Evolutionary conservation across 2,329 filamentous ascomycete genomes (phyloP).

Genomic region (Sporothrix sp.): DNA sequence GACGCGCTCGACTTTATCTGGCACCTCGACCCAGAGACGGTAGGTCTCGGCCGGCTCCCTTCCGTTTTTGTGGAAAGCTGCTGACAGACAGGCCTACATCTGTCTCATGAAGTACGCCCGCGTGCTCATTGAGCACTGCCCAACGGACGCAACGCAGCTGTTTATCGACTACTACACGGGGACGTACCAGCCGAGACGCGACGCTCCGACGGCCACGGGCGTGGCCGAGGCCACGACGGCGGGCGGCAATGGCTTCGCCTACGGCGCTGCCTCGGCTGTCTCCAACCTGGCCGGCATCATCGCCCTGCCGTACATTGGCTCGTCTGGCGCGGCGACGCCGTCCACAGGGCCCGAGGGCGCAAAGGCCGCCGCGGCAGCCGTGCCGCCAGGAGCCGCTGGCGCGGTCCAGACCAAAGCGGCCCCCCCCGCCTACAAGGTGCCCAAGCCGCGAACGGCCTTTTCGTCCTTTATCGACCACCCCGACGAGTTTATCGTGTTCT

Average conservation of each 20-base stretch:
- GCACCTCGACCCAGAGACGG: conserved; percentile 67
- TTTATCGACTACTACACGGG: conserved; percentile 96
- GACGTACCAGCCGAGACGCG: conserved; percentile 63
- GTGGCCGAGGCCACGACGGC: conserved; percentile 30
- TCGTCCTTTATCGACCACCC: conserved; percentile 94
- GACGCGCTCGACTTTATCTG: conserved; percentile 90
- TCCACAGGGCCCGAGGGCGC: neutral
- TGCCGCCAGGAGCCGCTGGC: neutral
- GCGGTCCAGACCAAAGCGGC: conserved; percentile 25
- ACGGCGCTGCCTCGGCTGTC: conserved; percentile 62
- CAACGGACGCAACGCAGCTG: conserved; percentile 69
- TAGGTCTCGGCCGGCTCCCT: conserved; percentile 36
- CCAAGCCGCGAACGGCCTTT: conserved; percentile 80
- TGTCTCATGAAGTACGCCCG: conserved; percentile 94
- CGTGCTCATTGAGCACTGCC: conserved; percentile 79
- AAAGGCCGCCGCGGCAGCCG: neutral
- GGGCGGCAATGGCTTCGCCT: conserved; percentile 34
- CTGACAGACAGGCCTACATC: conserved; percentile 56
- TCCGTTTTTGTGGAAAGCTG: neutral
- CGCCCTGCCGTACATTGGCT: conserved; percentile 76
- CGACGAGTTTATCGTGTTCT: conserved; percentile 80
- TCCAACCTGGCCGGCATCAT: conserved; percentile 79
- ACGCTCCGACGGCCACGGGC: conserved; percentile 30
- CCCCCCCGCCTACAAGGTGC: conserved; percentile 58
- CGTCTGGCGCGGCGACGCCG: conserved; percentile 30